A percentile compares a stretch with the other conserved stretches of the same genome.
Evolutionary conservation across 2,329 filamentous ascomycete genomes (phyloP).

Genomic region (Penicillium griseofulvum): DNA sequence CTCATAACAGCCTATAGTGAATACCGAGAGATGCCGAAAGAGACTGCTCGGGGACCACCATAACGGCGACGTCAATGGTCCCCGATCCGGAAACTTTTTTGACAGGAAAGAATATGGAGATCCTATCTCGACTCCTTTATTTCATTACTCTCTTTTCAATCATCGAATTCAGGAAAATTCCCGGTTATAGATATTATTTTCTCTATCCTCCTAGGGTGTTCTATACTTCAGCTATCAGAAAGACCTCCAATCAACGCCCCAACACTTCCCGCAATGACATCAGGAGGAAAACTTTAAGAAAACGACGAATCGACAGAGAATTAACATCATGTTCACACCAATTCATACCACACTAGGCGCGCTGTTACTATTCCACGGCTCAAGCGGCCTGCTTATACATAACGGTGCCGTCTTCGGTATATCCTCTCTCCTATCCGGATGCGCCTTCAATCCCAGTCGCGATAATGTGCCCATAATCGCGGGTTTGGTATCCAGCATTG

Average conservation of each 20-base stretch:
- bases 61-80: slow-evolving; percentile 15
- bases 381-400: slow-evolving; percentile 50
- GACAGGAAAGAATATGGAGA: slow-evolving; percentile 6
- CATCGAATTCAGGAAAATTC: neutral
- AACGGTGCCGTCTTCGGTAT: slow-evolving; percentile 53
- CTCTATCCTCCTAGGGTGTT: neutral
- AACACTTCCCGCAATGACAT: slow-evolving; percentile 7
- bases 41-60: slow-evolving; percentile 19
- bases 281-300: slow-evolving; percentile 8
- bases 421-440: slow-evolving; percentile 47
- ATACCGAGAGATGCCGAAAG: slow-evolving; percentile 1
- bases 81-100: slow-evolving; percentile 17
- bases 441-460: slow-evolving; percentile 41
- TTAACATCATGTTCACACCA: slow-evolving; percentile 51
- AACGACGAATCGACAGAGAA: neutral
- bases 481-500: slow-evolving; percentile 47
- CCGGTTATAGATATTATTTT: neutral
- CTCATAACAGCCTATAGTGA: neutral
- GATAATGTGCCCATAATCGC: slow-evolving; percentile 47
- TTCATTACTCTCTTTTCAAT: neutral
- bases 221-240: neutral
- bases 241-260: neutral
- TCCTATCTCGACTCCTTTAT: neutral
- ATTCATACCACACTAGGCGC: slow-evolving; percentile 53
- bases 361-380: slow-evolving; percentile 51